Evolutionary conservation across 768 basidiomycete species (phyloP), one percentile per base, ranked within the genome.

Genomic region (Podaxis carcinomalis): DNA sequence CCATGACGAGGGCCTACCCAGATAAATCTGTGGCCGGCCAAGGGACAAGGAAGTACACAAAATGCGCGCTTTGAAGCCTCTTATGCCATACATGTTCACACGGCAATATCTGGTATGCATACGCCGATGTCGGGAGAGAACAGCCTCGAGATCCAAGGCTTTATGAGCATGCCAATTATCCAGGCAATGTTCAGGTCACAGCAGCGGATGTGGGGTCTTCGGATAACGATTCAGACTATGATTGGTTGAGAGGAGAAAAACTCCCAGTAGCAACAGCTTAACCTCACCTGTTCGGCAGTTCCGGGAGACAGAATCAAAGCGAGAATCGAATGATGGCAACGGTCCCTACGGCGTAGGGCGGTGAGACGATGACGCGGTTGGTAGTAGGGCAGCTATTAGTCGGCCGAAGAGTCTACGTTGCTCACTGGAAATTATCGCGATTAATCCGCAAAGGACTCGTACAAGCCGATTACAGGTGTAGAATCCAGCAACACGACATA

Each of bases 91-190:
- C n/a, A 23, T 39, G 3, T 27, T 58, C 49, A 23, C 51, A 47
- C 50, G 39, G 5, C 36, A 59, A 51, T 57, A 23, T 11, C 32
- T 9, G 21, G 21, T 9, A 23, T 5, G 23, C 47, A 49, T 57
- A 32, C 16, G n/a, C 46, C 47, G 19, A 19, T 21, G 56, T 49
- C 35, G 16, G 32, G 13, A 37, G 10, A 23, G 19, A 36, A 51
- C 56, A 57, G 56, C 56, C 47, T 49, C 39, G 35, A n/a, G 11
- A 6, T 27, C 16, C 7, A 50, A 39, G 35, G 19, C 4, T 1
- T 27, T 51, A 51, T 59, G 50, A 28, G 57, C 57, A 39, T 59
- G 49, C 49, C 57, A 40, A 40, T n/a, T 56, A 46, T 21, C 47
- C 7, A 9, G 10, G 27, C 36, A 36, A 42, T 13, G 7, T 16